Evolutionary conservation across 805 yeast species (phyloP), one percentile per base, ranked within the genome.

Genomic region (Candida takata): DNA sequence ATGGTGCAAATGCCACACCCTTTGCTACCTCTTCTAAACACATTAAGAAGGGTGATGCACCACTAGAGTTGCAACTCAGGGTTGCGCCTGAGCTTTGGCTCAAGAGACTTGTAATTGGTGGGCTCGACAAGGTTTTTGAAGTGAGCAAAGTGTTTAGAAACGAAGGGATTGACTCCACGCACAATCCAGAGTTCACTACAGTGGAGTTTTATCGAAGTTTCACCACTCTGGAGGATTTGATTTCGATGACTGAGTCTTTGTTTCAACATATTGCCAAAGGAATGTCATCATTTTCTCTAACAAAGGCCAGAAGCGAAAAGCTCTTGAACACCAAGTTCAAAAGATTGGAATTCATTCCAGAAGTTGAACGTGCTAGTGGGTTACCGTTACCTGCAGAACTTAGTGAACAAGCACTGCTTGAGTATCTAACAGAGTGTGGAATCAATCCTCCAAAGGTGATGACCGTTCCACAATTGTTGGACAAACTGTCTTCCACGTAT

Each of bases 31-130:
- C 44, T 2, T 57, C 69, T 28, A 55, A 58, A 27, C 49, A 57
- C 23, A 19, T 56, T 19, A 53, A 57, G 8, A 62, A 61, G 14
- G 51, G 47, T 3, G 45, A 40, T 25, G 52, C 38, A 9, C 38
- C 42, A 8, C 34, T 50, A 2, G 61, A 62, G 10, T 58, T 86
- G 8, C 79, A 74, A 36, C 57, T 92, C 30, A 63, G 98, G 29
- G 90, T 92, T 3, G 97, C 98, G 0, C 98, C 98, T 0, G 98
- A 90, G 52, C 61, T 92, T 26, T 92, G 96, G 96, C 69, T 92
- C 37, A 92, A 92, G 53, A 72, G 83, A 44, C 60, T 92, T 34
- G 72, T 87, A 3, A 77, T 90, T 24, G 70, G 84, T 7, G 98
- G 98, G 2, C 76, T 88, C 50, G 95, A 88, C 47, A 76, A 73